Conservation (phyloP, 2,329 filamentous ascomycete species). For the Ceratocystis albifundus region DNA sequence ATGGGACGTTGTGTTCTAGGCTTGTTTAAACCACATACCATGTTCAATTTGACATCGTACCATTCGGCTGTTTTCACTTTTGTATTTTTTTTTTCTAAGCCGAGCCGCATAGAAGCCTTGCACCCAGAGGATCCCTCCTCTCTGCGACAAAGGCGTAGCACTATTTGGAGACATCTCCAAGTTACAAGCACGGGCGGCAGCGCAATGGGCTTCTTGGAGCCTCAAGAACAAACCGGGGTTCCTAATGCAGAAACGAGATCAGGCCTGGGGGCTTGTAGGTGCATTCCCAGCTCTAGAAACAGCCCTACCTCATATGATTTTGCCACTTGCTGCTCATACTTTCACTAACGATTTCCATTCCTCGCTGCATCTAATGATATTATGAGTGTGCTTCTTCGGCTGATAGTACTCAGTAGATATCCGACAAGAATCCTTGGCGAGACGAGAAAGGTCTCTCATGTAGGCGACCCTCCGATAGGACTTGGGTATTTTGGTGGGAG, state of each 20-base stretch:
- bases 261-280: not conserved
- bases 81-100: not conserved
- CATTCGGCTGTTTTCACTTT: not conserved
- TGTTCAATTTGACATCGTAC: not conserved
- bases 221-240: not conserved
- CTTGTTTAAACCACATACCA: not conserved
- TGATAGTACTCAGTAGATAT: no score
- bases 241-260: not conserved
- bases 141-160: not conserved
- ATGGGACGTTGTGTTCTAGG: not conserved
- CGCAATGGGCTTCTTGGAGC: conserved; percentile 4
- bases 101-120: not conserved
- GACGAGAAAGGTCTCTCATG: not conserved
- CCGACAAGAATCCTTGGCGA: not conserved
- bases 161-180: not conserved
- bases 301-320: not conserved
- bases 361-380: not conserved
- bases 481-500: not conserved
- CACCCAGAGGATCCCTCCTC: not conserved
- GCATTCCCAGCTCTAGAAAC: not conserved
- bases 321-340: not conserved
- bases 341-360: not conserved
- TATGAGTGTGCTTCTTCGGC: not conserved
- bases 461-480: not conserved
- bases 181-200: conserved; percentile 1